phyloP scores from a whole-genome alignment of 768 basidiomycete species.

The Macrolepiota albuminosa region DNA sequence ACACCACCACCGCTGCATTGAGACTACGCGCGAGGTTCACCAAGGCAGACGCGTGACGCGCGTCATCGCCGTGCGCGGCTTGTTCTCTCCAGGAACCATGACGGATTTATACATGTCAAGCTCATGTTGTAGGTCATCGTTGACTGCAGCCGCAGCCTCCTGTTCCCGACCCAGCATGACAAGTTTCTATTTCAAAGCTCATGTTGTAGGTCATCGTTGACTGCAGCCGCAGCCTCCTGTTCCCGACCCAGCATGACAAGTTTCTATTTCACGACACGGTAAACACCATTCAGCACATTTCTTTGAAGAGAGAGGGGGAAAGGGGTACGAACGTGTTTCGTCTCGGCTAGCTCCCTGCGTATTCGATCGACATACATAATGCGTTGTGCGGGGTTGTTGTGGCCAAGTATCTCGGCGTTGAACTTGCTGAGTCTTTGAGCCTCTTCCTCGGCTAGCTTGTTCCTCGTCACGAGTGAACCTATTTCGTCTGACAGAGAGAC shows the following conservation, averaged over 20 bases:
- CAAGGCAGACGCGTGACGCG: constrained; percentile 45
- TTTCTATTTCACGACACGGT: constrained; percentile 30
- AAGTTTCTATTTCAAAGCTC: constrained; percentile 50
- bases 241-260: constrained; percentile 42
- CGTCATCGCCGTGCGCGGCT: constrained; percentile 52
- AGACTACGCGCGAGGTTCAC: constrained; percentile 36
- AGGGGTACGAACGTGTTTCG: constrained; percentile 64
- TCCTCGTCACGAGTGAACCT: constrained; percentile 57
- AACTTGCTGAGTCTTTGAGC: constrained; percentile 68
- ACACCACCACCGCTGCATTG: constrained; percentile 17
- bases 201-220: constrained; percentile 42
- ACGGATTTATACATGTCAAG: constrained; percentile 60
- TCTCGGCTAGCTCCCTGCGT: constrained; percentile 71
- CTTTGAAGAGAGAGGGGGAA: background rate
- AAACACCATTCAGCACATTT: background rate
- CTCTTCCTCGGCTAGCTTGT: constrained; percentile 79
- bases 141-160: constrained; percentile 38
- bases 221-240: constrained; percentile 37
- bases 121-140: constrained; percentile 47
- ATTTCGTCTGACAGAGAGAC: constrained; percentile 59
- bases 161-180: constrained; percentile 42
- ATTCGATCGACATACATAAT: constrained; percentile 87
- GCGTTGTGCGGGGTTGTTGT: constrained; percentile 79
- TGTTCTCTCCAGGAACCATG: constrained; percentile 40
- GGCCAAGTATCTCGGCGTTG: constrained; percentile 83